Evolutionary conservation across 1,139 yeast genomes (phyloP).

Genomic region (Protomyces lactucae-debilis): DNA sequence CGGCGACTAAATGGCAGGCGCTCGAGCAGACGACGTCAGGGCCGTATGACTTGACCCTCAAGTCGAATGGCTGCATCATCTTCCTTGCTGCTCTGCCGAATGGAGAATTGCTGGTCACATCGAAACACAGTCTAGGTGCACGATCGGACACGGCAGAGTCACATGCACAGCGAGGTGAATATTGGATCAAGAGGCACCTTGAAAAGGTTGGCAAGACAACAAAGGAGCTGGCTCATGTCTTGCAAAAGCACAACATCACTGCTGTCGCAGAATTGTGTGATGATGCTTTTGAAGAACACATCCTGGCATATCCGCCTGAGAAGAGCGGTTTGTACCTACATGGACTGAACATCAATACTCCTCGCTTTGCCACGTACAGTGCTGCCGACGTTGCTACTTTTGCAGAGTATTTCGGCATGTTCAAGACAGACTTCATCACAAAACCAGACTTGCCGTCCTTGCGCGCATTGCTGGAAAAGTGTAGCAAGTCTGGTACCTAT

Average conservation of each 20-base stretch:
- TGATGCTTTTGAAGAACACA: conserved; percentile 90
- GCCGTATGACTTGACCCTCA: conserved; percentile 74
- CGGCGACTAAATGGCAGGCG: conserved; percentile 47
- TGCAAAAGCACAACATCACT: conserved; percentile 56
- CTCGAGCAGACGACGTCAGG: conserved; percentile 54
- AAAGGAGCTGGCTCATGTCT: conserved; percentile 51
- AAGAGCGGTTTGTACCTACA: conserved; percentile 81
- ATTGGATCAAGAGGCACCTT: conserved; percentile 55
- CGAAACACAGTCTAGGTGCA: conserved; percentile 82
- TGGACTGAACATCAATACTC: conserved; percentile 71
- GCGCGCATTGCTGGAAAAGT: conserved; percentile 50
- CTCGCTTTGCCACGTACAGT: conserved; percentile 59
- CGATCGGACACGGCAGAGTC: conserved; percentile 44
- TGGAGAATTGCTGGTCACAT: conserved; percentile 67
- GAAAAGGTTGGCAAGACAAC: conserved; percentile 42
- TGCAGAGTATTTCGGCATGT: conserved; percentile 69
- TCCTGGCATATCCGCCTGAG: conserved; percentile 63
- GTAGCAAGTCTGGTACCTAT: conserved; percentile 66
- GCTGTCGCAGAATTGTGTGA: conserved; percentile 94
- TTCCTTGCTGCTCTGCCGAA: conserved; percentile 70
- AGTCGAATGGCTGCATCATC: conserved; percentile 92
- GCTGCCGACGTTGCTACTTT: conserved; percentile 57
- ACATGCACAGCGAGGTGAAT: conserved; percentile 48
- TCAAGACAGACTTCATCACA: conserved; percentile 42
- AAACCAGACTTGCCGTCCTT: conserved; percentile 45